Conservation (phyloP, 441 rosid genomes). For the Iberis amara region DNA sequence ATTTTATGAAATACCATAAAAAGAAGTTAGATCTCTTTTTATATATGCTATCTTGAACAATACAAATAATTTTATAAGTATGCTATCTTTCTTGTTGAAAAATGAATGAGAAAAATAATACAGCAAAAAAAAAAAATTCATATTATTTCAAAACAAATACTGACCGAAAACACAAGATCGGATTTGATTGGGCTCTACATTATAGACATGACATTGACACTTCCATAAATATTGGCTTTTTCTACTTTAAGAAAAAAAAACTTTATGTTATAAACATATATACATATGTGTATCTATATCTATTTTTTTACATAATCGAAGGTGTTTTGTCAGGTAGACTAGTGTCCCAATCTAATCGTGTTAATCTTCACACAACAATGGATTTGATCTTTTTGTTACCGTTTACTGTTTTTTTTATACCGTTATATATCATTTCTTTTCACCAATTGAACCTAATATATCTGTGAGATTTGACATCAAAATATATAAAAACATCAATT, state of each 20-base stretch:
- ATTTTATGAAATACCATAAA: too few relatives aligned
- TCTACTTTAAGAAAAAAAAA: constrained; percentile 4
- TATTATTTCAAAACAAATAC: constrained; percentile 14
- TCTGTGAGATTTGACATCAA: too few relatives aligned
- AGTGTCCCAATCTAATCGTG: constrained; percentile 25
- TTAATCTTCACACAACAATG: constrained; percentile 25
- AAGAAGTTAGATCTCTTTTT: too few relatives aligned
- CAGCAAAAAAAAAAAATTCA: neutral
- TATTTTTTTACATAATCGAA: constrained; percentile 15
- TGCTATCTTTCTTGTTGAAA: too few relatives aligned
- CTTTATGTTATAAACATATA: neutral
- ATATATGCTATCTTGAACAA: too few relatives aligned
- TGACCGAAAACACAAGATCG: constrained; percentile 24
- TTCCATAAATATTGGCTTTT: constrained; percentile 34
- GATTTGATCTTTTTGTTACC: constrained; percentile 28
- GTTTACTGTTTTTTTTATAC: too few relatives aligned
- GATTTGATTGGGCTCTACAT: constrained; percentile 34
- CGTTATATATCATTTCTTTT: too few relatives aligned
- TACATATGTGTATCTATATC: neutral
- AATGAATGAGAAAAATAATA: constrained; percentile 11
- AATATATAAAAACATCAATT: too few relatives aligned
- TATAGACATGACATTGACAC: constrained; percentile 29
- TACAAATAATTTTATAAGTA: too few relatives aligned
- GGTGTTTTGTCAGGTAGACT: constrained; percentile 17
- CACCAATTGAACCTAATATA: too few relatives aligned